Evolutionary conservation across 805 yeast genomes (phyloP), one percentile per base, ranked within the genome.

Genomic region (Candida boidinii): DNA sequence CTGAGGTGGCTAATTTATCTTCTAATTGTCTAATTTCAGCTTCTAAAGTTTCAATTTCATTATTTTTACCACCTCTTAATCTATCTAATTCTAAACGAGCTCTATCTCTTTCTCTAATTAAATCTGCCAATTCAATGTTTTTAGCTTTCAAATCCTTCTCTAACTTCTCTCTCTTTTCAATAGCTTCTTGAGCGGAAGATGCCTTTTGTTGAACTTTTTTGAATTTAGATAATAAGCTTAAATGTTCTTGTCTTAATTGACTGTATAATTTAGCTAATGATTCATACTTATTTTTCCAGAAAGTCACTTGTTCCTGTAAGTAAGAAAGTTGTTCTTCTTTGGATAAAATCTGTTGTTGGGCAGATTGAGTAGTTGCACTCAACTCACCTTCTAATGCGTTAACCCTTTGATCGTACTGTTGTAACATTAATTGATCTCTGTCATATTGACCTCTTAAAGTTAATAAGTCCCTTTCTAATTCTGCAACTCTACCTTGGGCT

Each of bases 221-320:
- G 51, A 79, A 79, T 50, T 79, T 80, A 32, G 81, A 68, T 50
- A 88, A 67, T 35, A 87, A 59, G 41, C 78, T 81, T 48, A 88
- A 66, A 52, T 88, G 96, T 57, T 88, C 96, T 57, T 84, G 94
- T 51, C 96, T 79, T 45, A 88, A 65, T 58, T 87, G 95, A 2
- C 94, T 79, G 55, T 88, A 88, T 42, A 88, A 65, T 49, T 85
- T 85, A 5, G 96, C 96, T 41, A 88, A 66, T 0, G 92, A 70
- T 50, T 87, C 95, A 57, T 88, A 88, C 60, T 88, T 88, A 34
- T 73, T 73, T 40, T 83, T 76, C 95, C 95, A 88, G 39, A 73
- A 70, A 18, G 56, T 62, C 26, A 82, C 68, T 56, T 87, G 95
- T 34, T 83, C 88, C 47, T 80, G 86, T 29, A 85, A 53, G 34